These are phyloP conservation scores for Aurantiochytrium sp. DNA, from an alignment of 108 stramenopile genomes.

Conservation along the genomic window DNA sequence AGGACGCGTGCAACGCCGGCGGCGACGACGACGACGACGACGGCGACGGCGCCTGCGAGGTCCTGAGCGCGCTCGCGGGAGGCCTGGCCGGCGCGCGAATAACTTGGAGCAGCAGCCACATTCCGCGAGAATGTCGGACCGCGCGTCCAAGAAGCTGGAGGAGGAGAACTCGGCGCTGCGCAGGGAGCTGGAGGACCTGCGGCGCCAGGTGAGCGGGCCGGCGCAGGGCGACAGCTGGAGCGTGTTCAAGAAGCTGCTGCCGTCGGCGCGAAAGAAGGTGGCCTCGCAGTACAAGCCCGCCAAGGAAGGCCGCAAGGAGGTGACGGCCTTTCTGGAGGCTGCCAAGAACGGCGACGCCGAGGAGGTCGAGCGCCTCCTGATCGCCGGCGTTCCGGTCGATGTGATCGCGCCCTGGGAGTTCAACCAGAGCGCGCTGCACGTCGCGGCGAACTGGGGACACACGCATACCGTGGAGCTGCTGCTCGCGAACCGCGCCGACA, in stretches of 20 bases:
- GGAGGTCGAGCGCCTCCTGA: not conserved
- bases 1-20: too few relatives aligned
- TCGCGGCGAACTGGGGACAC: not conserved
- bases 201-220: not conserved
- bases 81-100: too few relatives aligned
- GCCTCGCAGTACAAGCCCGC: not conserved
- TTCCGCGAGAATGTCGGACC: not conserved
- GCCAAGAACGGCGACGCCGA: conserved; percentile 7
- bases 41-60: too few relatives aligned
- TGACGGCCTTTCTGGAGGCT: not conserved
- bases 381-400: not conserved
- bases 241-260: not conserved
- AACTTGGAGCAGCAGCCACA: too few relatives aligned
- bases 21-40: too few relatives aligned
- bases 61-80: too few relatives aligned
- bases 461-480: not conserved
- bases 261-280: not conserved
- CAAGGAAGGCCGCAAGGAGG: not conserved
- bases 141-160: not conserved
- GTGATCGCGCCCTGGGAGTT: not conserved
- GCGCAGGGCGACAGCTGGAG: not conserved
- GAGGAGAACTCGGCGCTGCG: conserved; percentile 9
- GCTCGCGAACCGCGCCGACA: conserved; percentile 23
- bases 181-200: not conserved
- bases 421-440: conserved; percentile 14